Conservation (phyloP, 768 basidiomycete species). For the Xerocomellus intermedius region DNA sequence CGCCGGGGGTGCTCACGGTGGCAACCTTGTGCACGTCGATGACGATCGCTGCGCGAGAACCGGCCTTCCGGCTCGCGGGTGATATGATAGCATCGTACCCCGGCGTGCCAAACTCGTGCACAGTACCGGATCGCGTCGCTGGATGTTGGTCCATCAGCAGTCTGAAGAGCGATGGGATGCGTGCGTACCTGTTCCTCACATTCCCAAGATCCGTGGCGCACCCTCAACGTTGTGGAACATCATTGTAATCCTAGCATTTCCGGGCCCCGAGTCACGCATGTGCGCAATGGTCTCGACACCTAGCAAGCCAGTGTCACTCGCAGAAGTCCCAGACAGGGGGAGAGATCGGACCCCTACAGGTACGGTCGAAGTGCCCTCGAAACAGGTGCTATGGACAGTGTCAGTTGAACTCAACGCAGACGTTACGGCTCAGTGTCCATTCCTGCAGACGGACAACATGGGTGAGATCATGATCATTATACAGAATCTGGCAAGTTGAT, state of each 20-base stretch:
- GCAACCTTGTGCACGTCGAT: slow-evolving; percentile 60
- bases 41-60: slow-evolving; percentile 60
- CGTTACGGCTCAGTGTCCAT: too few relatives aligned
- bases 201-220: slow-evolving; percentile 53
- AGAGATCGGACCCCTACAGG: too few relatives aligned
- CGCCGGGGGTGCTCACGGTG: slow-evolving; percentile 39
- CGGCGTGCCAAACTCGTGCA: slow-evolving; percentile 60
- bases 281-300: slow-evolving; percentile 61
- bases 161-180: not conserved
- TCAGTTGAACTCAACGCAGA: too few relatives aligned
- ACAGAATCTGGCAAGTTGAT: too few relatives aligned
- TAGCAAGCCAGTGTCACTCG: slow-evolving; percentile 17
- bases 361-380: too few relatives aligned
- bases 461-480: too few relatives aligned
- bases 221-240: slow-evolving; percentile 63
- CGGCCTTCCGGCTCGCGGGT: slow-evolving; percentile 44
- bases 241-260: slow-evolving; percentile 59
- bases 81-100: slow-evolving; percentile 57
- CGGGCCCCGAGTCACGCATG: slow-evolving; percentile 50
- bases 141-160: not conserved
- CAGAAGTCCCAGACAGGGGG: not conserved
- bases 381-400: too few relatives aligned
- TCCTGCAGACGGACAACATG: too few relatives aligned
- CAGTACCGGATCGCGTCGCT: slow-evolving; percentile 37
- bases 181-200: slow-evolving; percentile 55